phyloP scores from a whole-genome alignment of 371 early-diverging fungal species.

The Syncephalis fuscata region DNA sequence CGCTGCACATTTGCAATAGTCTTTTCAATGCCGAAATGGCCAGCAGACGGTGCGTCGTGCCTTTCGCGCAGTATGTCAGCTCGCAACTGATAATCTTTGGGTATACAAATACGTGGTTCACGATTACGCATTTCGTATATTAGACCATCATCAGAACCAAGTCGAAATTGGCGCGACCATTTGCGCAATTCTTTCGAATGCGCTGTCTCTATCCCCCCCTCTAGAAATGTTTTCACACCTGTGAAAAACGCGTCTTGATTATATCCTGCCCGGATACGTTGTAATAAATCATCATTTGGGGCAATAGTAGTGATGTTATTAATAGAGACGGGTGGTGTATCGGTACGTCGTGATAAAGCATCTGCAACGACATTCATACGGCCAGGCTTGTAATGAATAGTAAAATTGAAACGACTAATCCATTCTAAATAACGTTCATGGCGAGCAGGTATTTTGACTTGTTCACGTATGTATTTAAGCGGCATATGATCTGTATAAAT shows the following conservation, averaged over 20 bases:
- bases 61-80: conserved; percentile 6
- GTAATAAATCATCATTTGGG: not conserved
- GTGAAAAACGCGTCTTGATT: not conserved
- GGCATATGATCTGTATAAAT: conserved; percentile 11
- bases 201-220: conserved; percentile 1
- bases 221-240: not conserved
- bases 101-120: not conserved
- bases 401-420: conserved; percentile 13
- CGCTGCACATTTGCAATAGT: conserved; percentile 16
- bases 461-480: conserved; percentile 5
- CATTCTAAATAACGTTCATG: conserved; percentile 12
- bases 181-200: not conserved
- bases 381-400: conserved; percentile 12
- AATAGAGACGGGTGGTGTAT: conserved; percentile 2
- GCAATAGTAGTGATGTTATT: not conserved
- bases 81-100: not conserved
- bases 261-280: conserved; percentile 1
- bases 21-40: conserved; percentile 25
- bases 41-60: conserved; percentile 21
- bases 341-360: conserved; percentile 7
- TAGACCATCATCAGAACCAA: too few species aligned
- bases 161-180: too few species aligned
- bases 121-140: conserved; percentile 1
- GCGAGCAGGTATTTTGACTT: conserved; percentile 1
- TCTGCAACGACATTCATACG: conserved; percentile 12